Evolutionary conservation across 352 stramenopile species (phyloP).

Genomic region (Pythium periplocum): DNA sequence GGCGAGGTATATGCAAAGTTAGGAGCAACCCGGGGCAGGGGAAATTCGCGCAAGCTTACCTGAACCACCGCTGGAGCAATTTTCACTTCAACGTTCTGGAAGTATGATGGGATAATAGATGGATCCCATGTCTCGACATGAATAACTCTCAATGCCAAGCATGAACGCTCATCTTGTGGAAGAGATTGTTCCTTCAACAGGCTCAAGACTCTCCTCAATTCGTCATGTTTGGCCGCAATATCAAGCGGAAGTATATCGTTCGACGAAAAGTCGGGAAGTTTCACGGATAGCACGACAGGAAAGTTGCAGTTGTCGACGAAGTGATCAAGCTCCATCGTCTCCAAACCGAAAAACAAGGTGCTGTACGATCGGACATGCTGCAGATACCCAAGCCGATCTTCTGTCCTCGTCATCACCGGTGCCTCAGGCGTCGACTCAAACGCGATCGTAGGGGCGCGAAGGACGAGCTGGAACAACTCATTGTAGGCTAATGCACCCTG

Average conservation of each 20-base stretch:
- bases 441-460: slow-evolving; percentile 30
- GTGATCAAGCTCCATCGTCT: slow-evolving; percentile 59
- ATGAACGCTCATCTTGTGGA: slow-evolving; percentile 16
- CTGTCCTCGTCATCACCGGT: slow-evolving; percentile 41
- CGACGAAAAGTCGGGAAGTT: slow-evolving; percentile 8
- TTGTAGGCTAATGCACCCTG: slow-evolving; percentile 43
- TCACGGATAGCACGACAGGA: slow-evolving; percentile 48
- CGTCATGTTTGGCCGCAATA: slow-evolving; percentile 31
- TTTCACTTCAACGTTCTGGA: slow-evolving; percentile 59
- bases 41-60: slow-evolving; percentile 22
- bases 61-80: slow-evolving; percentile 56
- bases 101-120: slow-evolving; percentile 45
- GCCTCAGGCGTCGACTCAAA: slow-evolving; percentile 46
- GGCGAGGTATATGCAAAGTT: neutral
- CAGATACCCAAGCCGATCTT: slow-evolving; percentile 53
- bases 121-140: slow-evolving; percentile 49
- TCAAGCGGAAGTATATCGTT: slow-evolving; percentile 31
- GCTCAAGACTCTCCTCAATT: slow-evolving; percentile 21
- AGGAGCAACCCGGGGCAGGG: neutral
- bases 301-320: slow-evolving; percentile 73
- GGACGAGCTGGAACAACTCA: slow-evolving; percentile 45
- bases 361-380: slow-evolving; percentile 61
- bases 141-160: slow-evolving; percentile 45
- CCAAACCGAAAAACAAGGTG: slow-evolving; percentile 39
- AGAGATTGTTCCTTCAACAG: slow-evolving; percentile 42